Percentiles rank a stretch among this genome's conserved stretches.
Evolutionary conservation across 2,329 filamentous ascomycete genomes (phyloP).

Genomic region (Fusarium sp.): DNA sequence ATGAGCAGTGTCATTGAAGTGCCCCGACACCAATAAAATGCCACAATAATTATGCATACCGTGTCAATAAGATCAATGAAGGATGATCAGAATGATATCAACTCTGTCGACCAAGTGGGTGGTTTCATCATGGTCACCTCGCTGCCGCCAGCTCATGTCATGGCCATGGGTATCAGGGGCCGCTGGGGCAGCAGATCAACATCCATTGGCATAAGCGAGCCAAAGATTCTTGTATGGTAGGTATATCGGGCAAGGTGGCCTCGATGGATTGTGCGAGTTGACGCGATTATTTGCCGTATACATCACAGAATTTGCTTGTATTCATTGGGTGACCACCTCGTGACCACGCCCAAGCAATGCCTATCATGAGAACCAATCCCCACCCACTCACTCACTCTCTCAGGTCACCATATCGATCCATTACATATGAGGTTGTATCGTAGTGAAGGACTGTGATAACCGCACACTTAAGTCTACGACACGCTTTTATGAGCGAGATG

Average conservation of each 20-base stretch:
- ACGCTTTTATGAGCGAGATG: background rate
- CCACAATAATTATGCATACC: background rate
- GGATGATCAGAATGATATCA: background rate
- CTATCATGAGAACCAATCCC: background rate
- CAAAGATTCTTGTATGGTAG: background rate
- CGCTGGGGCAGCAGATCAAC: background rate
- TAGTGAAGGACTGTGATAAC: background rate
- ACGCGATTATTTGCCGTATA: background rate
- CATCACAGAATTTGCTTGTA: background rate
- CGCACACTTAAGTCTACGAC: background rate
- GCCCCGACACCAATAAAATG: background rate
- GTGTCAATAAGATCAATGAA: too few relatives aligned
- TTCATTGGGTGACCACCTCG: background rate
- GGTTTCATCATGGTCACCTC: conserved; percentile 10
- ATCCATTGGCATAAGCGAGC: background rate
- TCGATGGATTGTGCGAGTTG: background rate
- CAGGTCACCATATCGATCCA: background rate
- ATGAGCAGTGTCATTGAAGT: background rate
- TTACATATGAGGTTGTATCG: background rate
- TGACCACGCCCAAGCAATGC: background rate
- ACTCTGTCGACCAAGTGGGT: background rate
- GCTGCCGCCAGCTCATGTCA: background rate
- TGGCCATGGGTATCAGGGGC: background rate
- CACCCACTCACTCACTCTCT: background rate
- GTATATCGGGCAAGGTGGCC: background rate